These are phyloP conservation scores for Lavandula angustifolia DNA, from an alignment of 257 asterid species.

Conservation along the genomic window DNA sequence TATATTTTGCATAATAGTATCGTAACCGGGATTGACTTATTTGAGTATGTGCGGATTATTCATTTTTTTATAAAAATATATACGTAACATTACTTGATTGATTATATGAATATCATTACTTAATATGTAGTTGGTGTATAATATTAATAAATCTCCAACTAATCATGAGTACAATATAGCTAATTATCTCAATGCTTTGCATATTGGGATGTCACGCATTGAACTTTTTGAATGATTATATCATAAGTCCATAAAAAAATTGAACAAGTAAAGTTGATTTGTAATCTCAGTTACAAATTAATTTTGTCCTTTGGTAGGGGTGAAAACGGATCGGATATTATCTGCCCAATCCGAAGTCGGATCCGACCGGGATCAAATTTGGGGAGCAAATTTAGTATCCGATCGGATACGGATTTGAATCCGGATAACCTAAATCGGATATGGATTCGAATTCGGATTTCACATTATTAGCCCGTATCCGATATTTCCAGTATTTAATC, in stretches of 20 bases:
- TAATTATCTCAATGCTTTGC: neutral
- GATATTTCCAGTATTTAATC: no score
- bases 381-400: no score
- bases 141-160: neutral
- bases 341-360: no score
- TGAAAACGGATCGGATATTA: no score
- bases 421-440: no score
- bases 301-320: conserved; percentile 14
- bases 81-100: neutral
- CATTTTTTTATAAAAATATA: no score
- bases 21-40: neutral
- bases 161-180: neutral
- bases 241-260: neutral
- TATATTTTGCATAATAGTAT: neutral
- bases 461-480: no score
- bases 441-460: no score
- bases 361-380: no score
- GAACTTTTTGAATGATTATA: neutral
- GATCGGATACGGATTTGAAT: no score
- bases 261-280: conserved; percentile 22
- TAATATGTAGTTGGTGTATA: conserved; percentile 20
- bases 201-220: conserved; percentile 15
- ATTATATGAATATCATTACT: neutral
- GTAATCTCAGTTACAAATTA: conserved; percentile 1
- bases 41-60: neutral